Conservation (phyloP, 2,329 filamentous ascomycete species). For the Hypoxylon sp. region DNA sequence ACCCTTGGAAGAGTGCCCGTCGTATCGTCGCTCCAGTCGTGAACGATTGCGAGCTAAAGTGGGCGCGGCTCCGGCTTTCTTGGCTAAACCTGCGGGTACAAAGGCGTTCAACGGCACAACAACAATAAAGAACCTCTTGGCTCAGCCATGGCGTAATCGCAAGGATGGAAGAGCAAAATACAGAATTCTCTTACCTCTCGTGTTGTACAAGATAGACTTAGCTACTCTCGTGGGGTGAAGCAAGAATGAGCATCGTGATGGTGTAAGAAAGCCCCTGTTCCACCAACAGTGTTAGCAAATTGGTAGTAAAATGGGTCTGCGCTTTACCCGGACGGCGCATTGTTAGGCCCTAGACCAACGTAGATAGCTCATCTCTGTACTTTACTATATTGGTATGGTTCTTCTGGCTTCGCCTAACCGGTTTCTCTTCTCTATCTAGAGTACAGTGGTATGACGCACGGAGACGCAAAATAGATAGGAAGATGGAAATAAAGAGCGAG, state of each 20-base stretch:
- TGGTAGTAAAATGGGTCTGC: constrained; percentile 22
- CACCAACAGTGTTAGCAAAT: constrained; percentile 17
- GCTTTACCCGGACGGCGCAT: not conserved
- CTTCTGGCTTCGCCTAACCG: constrained; percentile 9
- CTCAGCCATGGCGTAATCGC: constrained; percentile 13
- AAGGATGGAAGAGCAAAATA: not conserved
- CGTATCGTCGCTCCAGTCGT: constrained; percentile 9
- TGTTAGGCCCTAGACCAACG: constrained; percentile 9
- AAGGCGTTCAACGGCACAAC: not conserved
- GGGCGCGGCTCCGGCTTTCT: constrained; percentile 12
- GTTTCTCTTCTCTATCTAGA: constrained; percentile 1
- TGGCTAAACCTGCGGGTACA: constrained; percentile 12
- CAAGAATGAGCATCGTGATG: constrained; percentile 14
- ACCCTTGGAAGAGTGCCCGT: not conserved
- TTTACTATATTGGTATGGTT: constrained; percentile 4
- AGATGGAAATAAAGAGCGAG: constrained; percentile 10
- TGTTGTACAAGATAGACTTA: constrained; percentile 2
- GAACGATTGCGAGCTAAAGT: constrained; percentile 5
- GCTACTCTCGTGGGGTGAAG: constrained; percentile 12
- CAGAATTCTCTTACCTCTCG: constrained; percentile 2
- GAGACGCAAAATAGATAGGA: constrained; percentile 16
- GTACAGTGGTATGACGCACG: constrained; percentile 12
- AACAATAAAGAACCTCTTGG: constrained; percentile 2
- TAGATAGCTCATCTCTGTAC: not conserved
- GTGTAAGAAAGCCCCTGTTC: constrained; percentile 7